phyloP scores from a whole-genome alignment of 208 protist genomes.

The Kentomonas sorsogonicus region DNA sequence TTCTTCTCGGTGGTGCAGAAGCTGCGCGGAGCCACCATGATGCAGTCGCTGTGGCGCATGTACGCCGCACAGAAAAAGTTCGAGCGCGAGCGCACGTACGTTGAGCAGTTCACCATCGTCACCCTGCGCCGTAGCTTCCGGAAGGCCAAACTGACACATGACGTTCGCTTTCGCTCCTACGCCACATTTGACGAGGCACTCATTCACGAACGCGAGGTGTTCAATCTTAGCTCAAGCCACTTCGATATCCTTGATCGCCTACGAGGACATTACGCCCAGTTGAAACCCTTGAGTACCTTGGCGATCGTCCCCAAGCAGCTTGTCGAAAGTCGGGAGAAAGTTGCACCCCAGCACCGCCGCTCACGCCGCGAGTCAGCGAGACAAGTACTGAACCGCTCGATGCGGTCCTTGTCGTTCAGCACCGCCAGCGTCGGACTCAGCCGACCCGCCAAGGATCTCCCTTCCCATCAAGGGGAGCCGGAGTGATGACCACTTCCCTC shows the following conservation, averaged over 20 bases:
- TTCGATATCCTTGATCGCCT: slow-evolving; percentile 65
- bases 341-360: too few relatives aligned
- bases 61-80: slow-evolving; percentile 49
- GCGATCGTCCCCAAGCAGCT: too few relatives aligned
- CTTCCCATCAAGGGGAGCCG: too few relatives aligned
- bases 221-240: slow-evolving; percentile 62
- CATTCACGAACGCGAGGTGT: slow-evolving; percentile 34
- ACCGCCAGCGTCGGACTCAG: too few relatives aligned
- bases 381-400: too few relatives aligned
- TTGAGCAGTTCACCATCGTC: slow-evolving; percentile 28
- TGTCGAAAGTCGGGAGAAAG: too few relatives aligned
- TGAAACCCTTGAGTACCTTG: slow-evolving; percentile 27
- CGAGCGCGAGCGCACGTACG: slow-evolving; percentile 19
- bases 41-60: slow-evolving; percentile 85
- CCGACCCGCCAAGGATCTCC: too few relatives aligned
- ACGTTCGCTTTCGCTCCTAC: slow-evolving; percentile 35
- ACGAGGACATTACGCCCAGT: slow-evolving; percentile 33
- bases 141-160: slow-evolving; percentile 29
- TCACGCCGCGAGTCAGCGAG: too few relatives aligned
- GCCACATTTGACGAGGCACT: slow-evolving; percentile 48
- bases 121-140: slow-evolving; percentile 53
- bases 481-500: too few relatives aligned
- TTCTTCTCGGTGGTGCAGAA: slow-evolving; percentile 73
- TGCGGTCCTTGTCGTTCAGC: too few relatives aligned
- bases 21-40: slow-evolving; percentile 55